Conservation (phyloP, 495 filamentous ascomycete genomes). For the Acidomyces sp. region DNA sequence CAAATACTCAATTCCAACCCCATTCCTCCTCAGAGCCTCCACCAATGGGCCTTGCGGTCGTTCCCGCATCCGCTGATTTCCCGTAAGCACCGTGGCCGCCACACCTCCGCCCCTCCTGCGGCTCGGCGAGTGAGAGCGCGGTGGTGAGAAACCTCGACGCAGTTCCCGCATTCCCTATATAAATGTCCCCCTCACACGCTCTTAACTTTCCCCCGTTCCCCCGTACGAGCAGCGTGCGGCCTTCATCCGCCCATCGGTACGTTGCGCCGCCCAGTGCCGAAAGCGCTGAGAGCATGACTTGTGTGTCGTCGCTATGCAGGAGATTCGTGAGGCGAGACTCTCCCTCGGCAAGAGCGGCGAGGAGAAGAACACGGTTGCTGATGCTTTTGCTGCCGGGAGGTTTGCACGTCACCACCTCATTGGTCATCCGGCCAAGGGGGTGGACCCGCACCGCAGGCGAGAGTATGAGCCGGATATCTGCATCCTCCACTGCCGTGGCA, state of each 20-base stretch:
- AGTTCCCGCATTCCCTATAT: slow-evolving; percentile 93
- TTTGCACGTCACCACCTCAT: slow-evolving; percentile 56
- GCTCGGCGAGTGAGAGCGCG: slow-evolving; percentile 74
- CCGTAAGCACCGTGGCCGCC: slow-evolving; percentile 77
- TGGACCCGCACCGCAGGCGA: slow-evolving; percentile 64
- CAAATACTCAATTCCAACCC: slow-evolving; percentile 67
- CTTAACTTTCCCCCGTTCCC: slow-evolving; percentile 77
- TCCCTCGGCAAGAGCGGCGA: slow-evolving; percentile 82
- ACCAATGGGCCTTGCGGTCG: slow-evolving; percentile 90
- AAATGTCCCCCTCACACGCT: slow-evolving; percentile 63
- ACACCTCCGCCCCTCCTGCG: no score
- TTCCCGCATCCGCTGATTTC: slow-evolving; percentile 93
- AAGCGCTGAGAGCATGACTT: slow-evolving; percentile 89
- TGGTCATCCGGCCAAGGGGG: slow-evolving; percentile 46
- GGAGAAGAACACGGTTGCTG: slow-evolving; percentile 83
- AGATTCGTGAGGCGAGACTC: slow-evolving; percentile 81
- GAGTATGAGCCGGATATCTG: slow-evolving; percentile 70
- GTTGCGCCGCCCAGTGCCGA: slow-evolving; percentile 72
- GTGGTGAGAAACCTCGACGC: slow-evolving; percentile 92
- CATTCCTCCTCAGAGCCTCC: slow-evolving; percentile 74
- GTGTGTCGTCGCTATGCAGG: slow-evolving; percentile 90
- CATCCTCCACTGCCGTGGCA: slow-evolving; percentile 77
- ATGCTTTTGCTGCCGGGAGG: slow-evolving; percentile 97
- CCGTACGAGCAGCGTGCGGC: slow-evolving; percentile 74
- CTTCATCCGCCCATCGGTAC: slow-evolving; percentile 88